Base-by-base conservation (phyloP, 1,139 yeast species). In the Kluyveromyces marxianus region DNA sequence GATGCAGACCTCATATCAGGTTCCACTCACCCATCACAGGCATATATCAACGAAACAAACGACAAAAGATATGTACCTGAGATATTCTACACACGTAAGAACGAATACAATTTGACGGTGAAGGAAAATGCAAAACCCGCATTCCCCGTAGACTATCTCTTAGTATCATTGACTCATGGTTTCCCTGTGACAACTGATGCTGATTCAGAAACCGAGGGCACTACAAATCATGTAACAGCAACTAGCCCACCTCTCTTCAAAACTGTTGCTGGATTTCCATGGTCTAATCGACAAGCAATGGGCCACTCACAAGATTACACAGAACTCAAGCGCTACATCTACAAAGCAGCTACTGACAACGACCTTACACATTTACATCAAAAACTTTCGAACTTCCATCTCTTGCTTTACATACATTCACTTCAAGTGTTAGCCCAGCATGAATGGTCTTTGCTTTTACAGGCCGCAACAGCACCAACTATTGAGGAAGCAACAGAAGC, bases 91-190 rank as follows among this genome's bases (percentile, higher is more conserved):
- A 79, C 81, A 66, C 81, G 79, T 62, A 75, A 80, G 54, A 94
- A 94, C 62, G 97, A 94, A 65, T 94, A 92, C 66, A 88, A 89
- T 5, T 70, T 89, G 28, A 82, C 88, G 42, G 95, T 92, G 21
- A 89, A 88, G 60, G 79, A 81, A 38, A 85, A 87, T 59, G 98
- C 97, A 10, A 87, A 86, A 60, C 97, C 98, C 0, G 88, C 96
- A 4, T 89, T 94, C 65, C 99, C 99, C 0, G 94, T 88, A 14
- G 98, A 94, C 54, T 94, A 87, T 63, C 68, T 94, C 50, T 68
- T 94, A 45, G 95, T 92, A 0, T 83, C 97, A 3, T 69, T 92
- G 50, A 84, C 95, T 14, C 97, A 92, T 63, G 96, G 98, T 1
- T 92, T 92, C 75, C 96, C 96, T 2, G 71, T 77, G 48, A 71